Evolutionary conservation across 352 stramenopile species (phyloP).

Genomic region (Salisapilia sapeloensis): DNA sequence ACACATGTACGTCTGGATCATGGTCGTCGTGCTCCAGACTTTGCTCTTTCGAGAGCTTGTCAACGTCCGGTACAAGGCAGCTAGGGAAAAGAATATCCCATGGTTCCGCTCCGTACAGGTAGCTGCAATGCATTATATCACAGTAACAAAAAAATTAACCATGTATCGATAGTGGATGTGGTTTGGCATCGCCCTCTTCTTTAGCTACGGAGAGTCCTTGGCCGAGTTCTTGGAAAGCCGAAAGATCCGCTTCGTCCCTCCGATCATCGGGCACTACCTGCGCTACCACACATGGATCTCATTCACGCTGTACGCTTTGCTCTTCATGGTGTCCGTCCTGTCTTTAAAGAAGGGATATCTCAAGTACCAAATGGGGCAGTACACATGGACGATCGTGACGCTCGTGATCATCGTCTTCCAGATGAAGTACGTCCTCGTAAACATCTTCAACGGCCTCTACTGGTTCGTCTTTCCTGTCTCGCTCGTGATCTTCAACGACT

Average conservation of each 20-base stretch:
- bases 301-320: slow-evolving; percentile 88
- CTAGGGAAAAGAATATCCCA: slow-evolving; percentile 91
- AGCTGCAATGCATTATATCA: neutral
- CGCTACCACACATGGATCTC: slow-evolving; percentile 85
- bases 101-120: slow-evolving; percentile 92
- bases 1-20: slow-evolving; percentile 65
- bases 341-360: slow-evolving; percentile 89
- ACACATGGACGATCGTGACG: slow-evolving; percentile 93
- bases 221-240: slow-evolving; percentile 72
- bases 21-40: slow-evolving; percentile 78
- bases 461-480: slow-evolving; percentile 91
- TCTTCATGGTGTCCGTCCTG: slow-evolving; percentile 93
- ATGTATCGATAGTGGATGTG: slow-evolving; percentile 84
- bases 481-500: slow-evolving; percentile 91
- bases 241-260: slow-evolving; percentile 65
- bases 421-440: slow-evolving; percentile 94
- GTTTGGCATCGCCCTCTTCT: slow-evolving; percentile 95
- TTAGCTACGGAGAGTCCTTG: slow-evolving; percentile 87
- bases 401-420: slow-evolving; percentile 92
- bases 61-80: slow-evolving; percentile 92
- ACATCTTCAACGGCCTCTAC: slow-evolving; percentile 93
- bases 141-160: neutral
- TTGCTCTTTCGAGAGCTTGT: slow-evolving; percentile 95
- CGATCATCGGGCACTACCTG: slow-evolving; percentile 72
- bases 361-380: slow-evolving; percentile 93